Conservation (phyloP, 352 stramenopile species). For the Phytopythium vexans region DNA sequence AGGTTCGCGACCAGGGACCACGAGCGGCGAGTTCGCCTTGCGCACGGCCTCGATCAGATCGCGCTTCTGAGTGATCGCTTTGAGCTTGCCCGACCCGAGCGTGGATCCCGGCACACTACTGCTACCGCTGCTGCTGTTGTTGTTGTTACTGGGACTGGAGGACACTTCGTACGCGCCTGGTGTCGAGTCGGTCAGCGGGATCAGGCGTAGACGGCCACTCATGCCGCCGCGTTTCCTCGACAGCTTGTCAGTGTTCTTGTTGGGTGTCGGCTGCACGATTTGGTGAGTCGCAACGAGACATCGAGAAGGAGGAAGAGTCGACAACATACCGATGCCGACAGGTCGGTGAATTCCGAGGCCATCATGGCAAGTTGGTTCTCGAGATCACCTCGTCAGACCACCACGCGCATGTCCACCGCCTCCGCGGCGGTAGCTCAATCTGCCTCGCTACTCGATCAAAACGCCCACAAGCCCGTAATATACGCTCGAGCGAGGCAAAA, state of each 20-base stretch:
- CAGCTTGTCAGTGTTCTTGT: constrained; percentile 29
- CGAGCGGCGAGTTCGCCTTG: constrained; percentile 65
- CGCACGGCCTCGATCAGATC: constrained; percentile 76
- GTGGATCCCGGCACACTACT: constrained; percentile 17
- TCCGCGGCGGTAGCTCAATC: no score
- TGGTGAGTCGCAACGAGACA: not conserved
- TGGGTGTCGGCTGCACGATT: constrained; percentile 18
- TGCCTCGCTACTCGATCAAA: no score
- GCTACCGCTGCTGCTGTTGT: constrained; percentile 20
- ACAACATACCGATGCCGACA: constrained; percentile 30
- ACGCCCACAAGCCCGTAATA: no score
- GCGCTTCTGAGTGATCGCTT: constrained; percentile 74
- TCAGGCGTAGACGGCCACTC: constrained; percentile 37
- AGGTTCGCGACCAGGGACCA: constrained; percentile 38
- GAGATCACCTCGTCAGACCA: not conserved
- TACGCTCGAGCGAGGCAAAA: no score
- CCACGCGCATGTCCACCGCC: no score
- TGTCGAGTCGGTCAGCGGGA: constrained; percentile 38
- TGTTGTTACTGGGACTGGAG: constrained; percentile 16
- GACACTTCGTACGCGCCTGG: constrained; percentile 23
- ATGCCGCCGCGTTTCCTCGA: constrained; percentile 48
- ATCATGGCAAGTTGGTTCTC: constrained; percentile 13
- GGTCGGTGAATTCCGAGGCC: constrained; percentile 55
- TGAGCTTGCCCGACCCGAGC: constrained; percentile 38
- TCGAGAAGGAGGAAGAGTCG: not conserved